Evolutionary conservation across 257 asterid genomes (phyloP).

Genomic region (Apocynum venetum): DNA sequence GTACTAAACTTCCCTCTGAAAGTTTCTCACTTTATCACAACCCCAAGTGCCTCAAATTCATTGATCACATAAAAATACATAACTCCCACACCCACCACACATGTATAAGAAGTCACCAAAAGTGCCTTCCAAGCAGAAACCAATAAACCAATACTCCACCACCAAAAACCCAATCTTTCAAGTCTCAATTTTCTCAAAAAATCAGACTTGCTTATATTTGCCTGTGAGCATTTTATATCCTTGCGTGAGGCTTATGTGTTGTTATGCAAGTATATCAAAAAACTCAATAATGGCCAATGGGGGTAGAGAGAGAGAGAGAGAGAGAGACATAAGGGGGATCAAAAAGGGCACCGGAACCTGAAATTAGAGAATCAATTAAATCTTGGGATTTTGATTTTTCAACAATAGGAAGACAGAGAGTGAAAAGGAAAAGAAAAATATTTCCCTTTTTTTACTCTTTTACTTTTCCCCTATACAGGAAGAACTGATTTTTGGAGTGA

Average conservation of each 20-base stretch:
- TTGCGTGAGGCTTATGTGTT: background rate
- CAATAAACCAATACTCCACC: conserved; percentile 28
- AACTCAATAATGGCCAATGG: background rate
- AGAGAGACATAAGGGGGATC: background rate
- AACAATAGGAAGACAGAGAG: background rate
- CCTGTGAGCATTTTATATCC: background rate
- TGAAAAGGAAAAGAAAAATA: background rate
- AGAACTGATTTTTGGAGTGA: background rate
- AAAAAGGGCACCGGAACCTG: background rate
- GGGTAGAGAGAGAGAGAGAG: background rate
- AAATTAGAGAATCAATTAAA: conserved; percentile 24
- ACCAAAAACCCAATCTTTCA: conserved; percentile 39
- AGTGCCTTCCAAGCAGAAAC: conserved; percentile 12
- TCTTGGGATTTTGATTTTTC: conserved; percentile 26
- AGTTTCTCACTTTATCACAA: conserved; percentile 23
- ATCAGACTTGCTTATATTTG: conserved; percentile 5
- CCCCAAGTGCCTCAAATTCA: background rate
- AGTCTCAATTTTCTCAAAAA: conserved; percentile 14
- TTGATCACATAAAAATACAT: conserved; percentile 8
- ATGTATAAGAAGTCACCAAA: conserved; percentile 9
- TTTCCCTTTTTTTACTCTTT: background rate
- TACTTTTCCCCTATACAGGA: background rate
- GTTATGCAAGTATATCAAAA: background rate
- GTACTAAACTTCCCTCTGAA: conserved; percentile 16
- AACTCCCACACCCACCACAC: conserved; percentile 7